Conservation (phyloP, 2,329 filamentous ascomycete genomes). For the Coniochaeta sp. region DNA sequence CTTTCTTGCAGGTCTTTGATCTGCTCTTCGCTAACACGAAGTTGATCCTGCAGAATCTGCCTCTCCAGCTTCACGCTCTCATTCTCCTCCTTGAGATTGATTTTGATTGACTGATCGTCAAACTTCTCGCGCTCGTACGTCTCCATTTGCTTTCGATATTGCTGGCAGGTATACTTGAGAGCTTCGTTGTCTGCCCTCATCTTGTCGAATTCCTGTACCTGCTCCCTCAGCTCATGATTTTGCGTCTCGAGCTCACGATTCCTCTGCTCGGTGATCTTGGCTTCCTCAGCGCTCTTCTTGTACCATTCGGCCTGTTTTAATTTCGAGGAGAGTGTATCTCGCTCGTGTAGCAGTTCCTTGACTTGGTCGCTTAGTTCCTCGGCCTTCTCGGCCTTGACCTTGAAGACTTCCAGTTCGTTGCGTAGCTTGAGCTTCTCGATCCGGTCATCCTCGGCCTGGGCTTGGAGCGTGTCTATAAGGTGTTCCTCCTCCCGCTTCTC, state of each 20-base stretch:
- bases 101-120: conserved; percentile 34
- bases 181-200: conserved; percentile 16
- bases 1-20: conserved; percentile 55
- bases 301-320: conserved; percentile 20
- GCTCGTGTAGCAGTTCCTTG: conserved; percentile 47
- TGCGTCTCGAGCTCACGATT: conserved; percentile 55
- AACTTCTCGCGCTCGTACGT: conserved; percentile 21
- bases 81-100: conserved; percentile 37
- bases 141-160: conserved; percentile 17
- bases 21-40: conserved; percentile 19
- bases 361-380: conserved; percentile 51
- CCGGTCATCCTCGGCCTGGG: conserved; percentile 48
- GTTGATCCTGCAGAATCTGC: conserved; percentile 25
- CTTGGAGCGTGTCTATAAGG: conserved; percentile 63
- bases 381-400: conserved; percentile 36
- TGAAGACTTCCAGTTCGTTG: conserved; percentile 40
- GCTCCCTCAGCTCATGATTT: conserved; percentile 28
- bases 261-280: conserved; percentile 55
- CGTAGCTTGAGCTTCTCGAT: conserved; percentile 35
- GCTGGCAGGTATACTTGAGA: conserved; percentile 18
- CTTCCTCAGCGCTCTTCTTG: conserved; percentile 51
- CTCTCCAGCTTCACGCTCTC: conserved; percentile 33
- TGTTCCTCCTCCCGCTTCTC: conserved; percentile 35
- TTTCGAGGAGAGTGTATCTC: neutral
- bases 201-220: conserved; percentile 22